Base-by-base conservation (phyloP, 2,329 filamentous ascomycete species). In the Stylonectria norvegica region DNA sequence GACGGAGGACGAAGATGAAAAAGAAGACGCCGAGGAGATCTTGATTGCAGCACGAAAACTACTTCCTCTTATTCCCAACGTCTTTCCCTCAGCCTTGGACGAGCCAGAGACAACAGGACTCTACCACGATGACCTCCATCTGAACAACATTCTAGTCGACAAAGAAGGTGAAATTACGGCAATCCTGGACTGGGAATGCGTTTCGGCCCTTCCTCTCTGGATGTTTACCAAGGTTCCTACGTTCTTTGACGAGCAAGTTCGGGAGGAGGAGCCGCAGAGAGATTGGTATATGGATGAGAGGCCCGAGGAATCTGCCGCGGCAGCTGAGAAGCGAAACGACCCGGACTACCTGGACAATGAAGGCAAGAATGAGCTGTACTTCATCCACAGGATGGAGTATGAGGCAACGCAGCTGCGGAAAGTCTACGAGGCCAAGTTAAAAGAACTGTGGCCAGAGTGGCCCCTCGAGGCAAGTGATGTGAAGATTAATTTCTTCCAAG, bases 141-240 rank as follows among this genome's bases (percentile, higher is more conserved):
- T 52, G 9, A 47, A 56, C 9, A 71, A 72, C 35, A 65, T 73
- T 6, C 52, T 70, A 15, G 59, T 70, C 1, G 57, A 71, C 37
- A 43, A 61, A 0, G 12, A 49, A 1, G 64, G 63, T 0, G 47
- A 44, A 0, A 48, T 71, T 7, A 68, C 62, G 0, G 69, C 50
- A 1, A 39, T 72, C 0, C 29, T 70, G 1, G 66, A 71, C 43
- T 73, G 68, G 67, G 67, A 72, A 35, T 70, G 60, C 30, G 60
- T 69, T 0, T 68, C 63, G 0, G 53, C 63, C 2, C 19, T 69
- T 39, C 69, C 68, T 5, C 47, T 61, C 11, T 73, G 67, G 69
- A 47, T 55, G 34, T 50, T 59, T 4, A 59, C 56, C 9, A 37
- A 55, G 17, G 32, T 59, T 18, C 67, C 68, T 7, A 45, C 52